Conservation (phyloP, 2,329 filamentous ascomycete species). For the Cercospora sp. region DNA sequence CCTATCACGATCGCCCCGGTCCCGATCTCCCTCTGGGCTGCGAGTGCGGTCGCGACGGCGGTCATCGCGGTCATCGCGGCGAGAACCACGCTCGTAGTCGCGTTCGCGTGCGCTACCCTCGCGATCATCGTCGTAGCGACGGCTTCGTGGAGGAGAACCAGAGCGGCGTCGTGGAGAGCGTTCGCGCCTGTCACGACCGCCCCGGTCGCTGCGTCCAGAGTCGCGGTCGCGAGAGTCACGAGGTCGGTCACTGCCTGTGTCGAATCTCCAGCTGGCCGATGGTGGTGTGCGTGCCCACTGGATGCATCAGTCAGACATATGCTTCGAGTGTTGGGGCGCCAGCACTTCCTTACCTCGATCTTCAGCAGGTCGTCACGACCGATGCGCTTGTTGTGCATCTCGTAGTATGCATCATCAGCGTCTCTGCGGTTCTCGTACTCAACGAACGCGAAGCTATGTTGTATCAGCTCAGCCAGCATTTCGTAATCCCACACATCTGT, state of each 20-base stretch:
- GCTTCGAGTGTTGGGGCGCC: no score
- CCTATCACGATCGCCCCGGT: conserved; percentile 67
- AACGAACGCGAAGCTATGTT: conserved; percentile 84
- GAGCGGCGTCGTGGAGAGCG: conserved; percentile 71
- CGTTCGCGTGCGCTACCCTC: conserved; percentile 62
- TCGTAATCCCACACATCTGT: conserved; percentile 13
- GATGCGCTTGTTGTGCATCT: conserved; percentile 99
- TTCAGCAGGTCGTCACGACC: conserved; percentile 93
- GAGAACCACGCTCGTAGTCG: conserved; percentile 70
- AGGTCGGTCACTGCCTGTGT: conserved; percentile 64
- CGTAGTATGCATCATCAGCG: conserved; percentile 97
- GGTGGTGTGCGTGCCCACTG: conserved; percentile 97
- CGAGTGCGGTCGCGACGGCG: conserved; percentile 72
- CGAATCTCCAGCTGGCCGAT: conserved; percentile 97
- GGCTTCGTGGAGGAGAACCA: conserved; percentile 56
- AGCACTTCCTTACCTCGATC: conserved; percentile 90
- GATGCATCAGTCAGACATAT: no score
- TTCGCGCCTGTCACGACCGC: conserved; percentile 52
- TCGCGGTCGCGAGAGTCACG: conserved; percentile 53
- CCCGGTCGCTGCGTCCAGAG: conserved; percentile 53
- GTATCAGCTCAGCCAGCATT: conserved; percentile 40
- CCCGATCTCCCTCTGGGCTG: conserved; percentile 50
- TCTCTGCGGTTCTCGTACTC: conserved; percentile 98
- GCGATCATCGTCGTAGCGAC: conserved; percentile 74
- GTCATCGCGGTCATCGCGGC: conserved; percentile 70